Evolutionary conservation across 192 early-diverging fungal genomes (phyloP).

Genomic region (Coemansia sp.): DNA sequence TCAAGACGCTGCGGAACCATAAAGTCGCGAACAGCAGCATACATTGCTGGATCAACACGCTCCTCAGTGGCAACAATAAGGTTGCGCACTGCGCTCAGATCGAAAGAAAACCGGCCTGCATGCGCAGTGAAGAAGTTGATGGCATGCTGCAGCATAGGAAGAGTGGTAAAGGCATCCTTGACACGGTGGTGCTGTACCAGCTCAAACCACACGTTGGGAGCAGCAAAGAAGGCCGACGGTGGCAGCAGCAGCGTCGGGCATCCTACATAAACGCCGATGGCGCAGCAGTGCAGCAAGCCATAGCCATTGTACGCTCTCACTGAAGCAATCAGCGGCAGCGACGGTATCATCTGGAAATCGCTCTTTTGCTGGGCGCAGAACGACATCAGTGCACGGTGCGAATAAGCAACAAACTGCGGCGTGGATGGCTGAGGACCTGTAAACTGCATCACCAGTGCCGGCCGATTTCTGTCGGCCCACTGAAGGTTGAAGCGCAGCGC

Average conservation of each 20-base stretch:
- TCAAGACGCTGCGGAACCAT: constrained; percentile 66
- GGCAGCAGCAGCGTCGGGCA: constrained; percentile 64
- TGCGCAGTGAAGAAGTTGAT: constrained; percentile 57
- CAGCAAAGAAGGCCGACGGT: constrained; percentile 59
- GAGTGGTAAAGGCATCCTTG: constrained; percentile 67
- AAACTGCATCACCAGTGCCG: constrained; percentile 59
- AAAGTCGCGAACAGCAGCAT: constrained; percentile 54
- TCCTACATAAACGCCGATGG: constrained; percentile 58
- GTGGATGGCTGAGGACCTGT: constrained; percentile 44
- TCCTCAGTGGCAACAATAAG: constrained; percentile 62
- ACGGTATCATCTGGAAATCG: constrained; percentile 53
- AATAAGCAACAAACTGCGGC: constrained; percentile 50
- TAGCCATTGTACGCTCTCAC: constrained; percentile 55
- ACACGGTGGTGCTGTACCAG: constrained; percentile 66
- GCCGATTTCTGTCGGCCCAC: constrained; percentile 53
- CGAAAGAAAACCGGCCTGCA: constrained; percentile 50
- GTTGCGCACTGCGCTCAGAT: constrained; percentile 58
- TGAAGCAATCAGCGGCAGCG: constrained; percentile 44
- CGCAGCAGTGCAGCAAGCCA: constrained; percentile 53
- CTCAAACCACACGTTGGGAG: constrained; percentile 72
- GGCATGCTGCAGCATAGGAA: constrained; percentile 67
- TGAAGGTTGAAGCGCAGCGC: constrained; percentile 56
- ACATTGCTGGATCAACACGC: constrained; percentile 50
- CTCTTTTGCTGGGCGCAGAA: constrained; percentile 50
- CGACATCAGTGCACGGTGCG: constrained; percentile 39